Conservation (phyloP, 495 filamentous ascomycete genomes). For the Aspergillus hancockii region DNA sequence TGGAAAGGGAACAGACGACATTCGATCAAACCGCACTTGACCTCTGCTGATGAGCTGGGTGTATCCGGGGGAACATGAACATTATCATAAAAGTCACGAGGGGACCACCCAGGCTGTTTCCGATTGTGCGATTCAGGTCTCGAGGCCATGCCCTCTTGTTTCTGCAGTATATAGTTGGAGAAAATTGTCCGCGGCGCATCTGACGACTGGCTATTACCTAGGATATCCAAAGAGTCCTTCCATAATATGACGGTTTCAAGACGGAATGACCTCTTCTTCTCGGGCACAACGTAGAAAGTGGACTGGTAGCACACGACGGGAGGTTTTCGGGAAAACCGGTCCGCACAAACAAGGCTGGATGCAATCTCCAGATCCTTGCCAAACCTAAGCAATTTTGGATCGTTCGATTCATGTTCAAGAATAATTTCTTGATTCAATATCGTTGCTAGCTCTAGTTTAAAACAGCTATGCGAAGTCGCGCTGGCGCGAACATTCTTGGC, state of each 20-base stretch:
- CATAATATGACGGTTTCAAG: conserved; percentile 38
- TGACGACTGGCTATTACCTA: conserved; percentile 21
- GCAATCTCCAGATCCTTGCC: conserved; percentile 26
- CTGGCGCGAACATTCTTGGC: conserved; percentile 3
- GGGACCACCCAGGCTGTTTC: conserved; percentile 37
- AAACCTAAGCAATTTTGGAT: conserved; percentile 22
- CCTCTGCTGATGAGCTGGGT: conserved; percentile 34
- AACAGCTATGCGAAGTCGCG: conserved; percentile 7
- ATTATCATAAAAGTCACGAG: conserved; percentile 65
- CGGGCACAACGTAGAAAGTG: conserved; percentile 19
- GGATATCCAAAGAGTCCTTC: conserved; percentile 40
- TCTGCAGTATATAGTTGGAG: conserved; percentile 32
- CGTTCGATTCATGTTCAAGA: conserved; percentile 20
- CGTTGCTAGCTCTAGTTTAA: conserved; percentile 23
- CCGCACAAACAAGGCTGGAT: conserved; percentile 24
- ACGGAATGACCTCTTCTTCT: conserved; percentile 18
- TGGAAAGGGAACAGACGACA: conserved; percentile 72
- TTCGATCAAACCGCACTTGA: conserved; percentile 42
- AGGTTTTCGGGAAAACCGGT: conserved; percentile 24
- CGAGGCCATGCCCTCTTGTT: conserved; percentile 21
- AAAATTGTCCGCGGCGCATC: conserved; percentile 26
- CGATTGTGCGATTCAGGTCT: not conserved
- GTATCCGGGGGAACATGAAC: conserved; percentile 58
- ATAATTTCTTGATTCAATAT: conserved; percentile 16
- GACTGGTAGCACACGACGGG: conserved; percentile 40